phyloP scores from a whole-genome alignment of 768 basidiomycete species.

The Boletales sp. region DNA sequence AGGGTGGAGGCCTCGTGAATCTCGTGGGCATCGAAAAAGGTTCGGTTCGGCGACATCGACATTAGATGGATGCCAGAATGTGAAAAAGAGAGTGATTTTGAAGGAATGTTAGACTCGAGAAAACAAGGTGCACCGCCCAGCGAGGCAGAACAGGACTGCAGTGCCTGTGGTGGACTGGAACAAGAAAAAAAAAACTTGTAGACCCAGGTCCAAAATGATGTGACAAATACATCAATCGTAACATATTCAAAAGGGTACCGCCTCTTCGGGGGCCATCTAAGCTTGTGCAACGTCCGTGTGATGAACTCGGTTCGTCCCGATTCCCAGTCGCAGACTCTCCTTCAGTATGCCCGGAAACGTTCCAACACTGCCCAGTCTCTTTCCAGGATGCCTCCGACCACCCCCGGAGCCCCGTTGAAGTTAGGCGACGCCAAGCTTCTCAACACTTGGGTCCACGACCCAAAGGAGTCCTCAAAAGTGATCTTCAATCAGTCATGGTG shows the following conservation, averaged over 20 bases:
- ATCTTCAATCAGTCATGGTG: conserved; percentile 71
- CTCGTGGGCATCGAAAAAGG: conserved; percentile 14
- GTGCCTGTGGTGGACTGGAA: conserved; percentile 4
- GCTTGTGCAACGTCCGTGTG: conserved; percentile 1
- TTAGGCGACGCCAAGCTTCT: conserved; percentile 61
- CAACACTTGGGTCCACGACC: conserved; percentile 73
- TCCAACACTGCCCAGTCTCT: conserved; percentile 75
- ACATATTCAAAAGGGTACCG: too few relatives aligned
- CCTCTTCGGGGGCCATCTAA: background rate
- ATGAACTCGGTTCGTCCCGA: conserved; percentile 65
- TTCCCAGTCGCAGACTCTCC: conserved; percentile 46
- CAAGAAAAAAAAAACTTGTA: background rate
- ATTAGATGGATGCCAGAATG: background rate
- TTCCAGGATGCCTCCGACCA: conserved; percentile 41
- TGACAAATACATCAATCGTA: too few relatives aligned
- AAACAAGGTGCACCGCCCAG: conserved; percentile 9
- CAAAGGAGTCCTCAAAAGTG: conserved; percentile 55
- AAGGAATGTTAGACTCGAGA: conserved; percentile 17
- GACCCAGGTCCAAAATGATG: too few relatives aligned
- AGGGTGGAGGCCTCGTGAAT: conserved; percentile 13
- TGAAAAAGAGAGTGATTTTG: conserved; percentile 19
- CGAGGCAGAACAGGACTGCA: conserved; percentile 7
- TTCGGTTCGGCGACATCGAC: conserved; percentile 12
- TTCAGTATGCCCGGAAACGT: conserved; percentile 53
- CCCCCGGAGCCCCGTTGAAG: conserved; percentile 40